Evolutionary conservation across 805 yeast species (phyloP).

Genomic region (Kuraishia borneana): DNA sequence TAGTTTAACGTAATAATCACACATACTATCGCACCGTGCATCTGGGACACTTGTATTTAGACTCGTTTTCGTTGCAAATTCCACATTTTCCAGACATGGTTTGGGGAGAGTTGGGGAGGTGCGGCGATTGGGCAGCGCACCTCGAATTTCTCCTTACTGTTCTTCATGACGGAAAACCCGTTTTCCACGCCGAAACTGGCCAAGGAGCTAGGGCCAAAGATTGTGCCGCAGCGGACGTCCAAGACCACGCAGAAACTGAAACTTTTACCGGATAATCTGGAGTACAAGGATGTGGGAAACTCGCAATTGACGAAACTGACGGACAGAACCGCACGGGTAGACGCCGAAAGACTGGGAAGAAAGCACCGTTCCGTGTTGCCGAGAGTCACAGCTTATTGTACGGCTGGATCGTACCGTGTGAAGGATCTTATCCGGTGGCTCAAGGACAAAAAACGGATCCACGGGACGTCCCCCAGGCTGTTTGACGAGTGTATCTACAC

Average conservation of each 20-base stretch:
- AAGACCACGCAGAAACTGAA: constrained; percentile 66
- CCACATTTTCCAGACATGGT: constrained; percentile 13
- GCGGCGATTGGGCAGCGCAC: too few relatives aligned
- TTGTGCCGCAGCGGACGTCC: constrained; percentile 67
- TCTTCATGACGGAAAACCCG: too few relatives aligned
- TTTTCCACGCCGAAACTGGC: constrained; percentile 6
- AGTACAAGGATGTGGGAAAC: constrained; percentile 45
- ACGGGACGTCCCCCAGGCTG: constrained; percentile 73
- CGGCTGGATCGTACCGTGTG: constrained; percentile 88
- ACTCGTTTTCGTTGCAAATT: constrained; percentile 18
- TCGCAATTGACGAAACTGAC: constrained; percentile 78
- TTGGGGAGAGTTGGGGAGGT: too few relatives aligned
- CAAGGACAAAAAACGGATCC: constrained; percentile 60
- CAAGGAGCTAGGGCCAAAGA: constrained; percentile 29
- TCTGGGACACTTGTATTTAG: constrained; percentile 37
- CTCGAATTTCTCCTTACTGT: too few relatives aligned
- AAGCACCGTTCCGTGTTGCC: constrained; percentile 77
- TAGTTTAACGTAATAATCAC: constrained; percentile 4
- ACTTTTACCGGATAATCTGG: constrained; percentile 51
- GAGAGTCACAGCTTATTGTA: constrained; percentile 91
- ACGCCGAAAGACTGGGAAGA: constrained; percentile 89
- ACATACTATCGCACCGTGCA: constrained; percentile 29
- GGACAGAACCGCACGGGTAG: constrained; percentile 82
- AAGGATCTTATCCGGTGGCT: constrained; percentile 79
- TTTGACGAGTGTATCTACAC: constrained; percentile 95